Evolutionary conservation across 1,139 yeast genomes (phyloP).

Genomic region (Pichia sp.): DNA sequence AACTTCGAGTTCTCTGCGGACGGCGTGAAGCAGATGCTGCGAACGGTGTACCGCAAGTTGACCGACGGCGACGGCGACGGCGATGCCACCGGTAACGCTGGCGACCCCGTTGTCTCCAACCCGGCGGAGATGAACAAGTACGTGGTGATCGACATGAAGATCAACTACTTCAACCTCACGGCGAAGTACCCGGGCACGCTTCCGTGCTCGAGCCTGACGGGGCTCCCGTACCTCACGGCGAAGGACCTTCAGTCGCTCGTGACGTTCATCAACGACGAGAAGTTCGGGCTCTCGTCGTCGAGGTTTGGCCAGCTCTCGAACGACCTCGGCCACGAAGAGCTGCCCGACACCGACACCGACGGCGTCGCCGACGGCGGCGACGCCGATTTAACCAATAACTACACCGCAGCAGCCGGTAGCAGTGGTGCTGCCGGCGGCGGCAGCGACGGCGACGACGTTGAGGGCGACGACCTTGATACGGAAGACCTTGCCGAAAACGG

Average conservation of each 20-base stretch:
- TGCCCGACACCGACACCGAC: too few relatives aligned
- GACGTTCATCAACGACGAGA: conserved; percentile 51
- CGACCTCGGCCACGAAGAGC: conserved; percentile 18
- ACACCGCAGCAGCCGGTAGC: not conserved
- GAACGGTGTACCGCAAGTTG: conserved; percentile 13
- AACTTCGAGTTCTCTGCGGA: conserved; percentile 14
- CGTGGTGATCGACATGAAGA: conserved; percentile 59
- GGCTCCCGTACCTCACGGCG: conserved; percentile 52
- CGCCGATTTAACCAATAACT: conserved; percentile 4
- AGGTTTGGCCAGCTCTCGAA: conserved; percentile 5
- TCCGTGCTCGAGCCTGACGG: conserved; percentile 50
- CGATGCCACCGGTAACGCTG: not conserved
- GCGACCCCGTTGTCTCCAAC: too few relatives aligned
- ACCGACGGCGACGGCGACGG: conserved; percentile 4
- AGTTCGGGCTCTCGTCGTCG: conserved; percentile 28
- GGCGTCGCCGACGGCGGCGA: not conserved
- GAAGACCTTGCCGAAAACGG: too few relatives aligned
- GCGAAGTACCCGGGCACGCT: conserved; percentile 51
- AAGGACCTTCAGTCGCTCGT: conserved; percentile 59
- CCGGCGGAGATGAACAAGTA: conserved; percentile 40
- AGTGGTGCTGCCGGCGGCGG: conserved; percentile 3
- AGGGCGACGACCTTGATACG: not conserved
- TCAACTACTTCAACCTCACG: conserved; percentile 57
- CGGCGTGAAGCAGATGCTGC: conserved; percentile 8
- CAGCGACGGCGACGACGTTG: conserved; percentile 1